Percentiles rank a stretch among this genome's conserved stretches.
These are phyloP conservation scores for Schwanniomyces vanrijiae DNA, from an alignment of 805 yeast species.

Conservation along the genomic window DNA sequence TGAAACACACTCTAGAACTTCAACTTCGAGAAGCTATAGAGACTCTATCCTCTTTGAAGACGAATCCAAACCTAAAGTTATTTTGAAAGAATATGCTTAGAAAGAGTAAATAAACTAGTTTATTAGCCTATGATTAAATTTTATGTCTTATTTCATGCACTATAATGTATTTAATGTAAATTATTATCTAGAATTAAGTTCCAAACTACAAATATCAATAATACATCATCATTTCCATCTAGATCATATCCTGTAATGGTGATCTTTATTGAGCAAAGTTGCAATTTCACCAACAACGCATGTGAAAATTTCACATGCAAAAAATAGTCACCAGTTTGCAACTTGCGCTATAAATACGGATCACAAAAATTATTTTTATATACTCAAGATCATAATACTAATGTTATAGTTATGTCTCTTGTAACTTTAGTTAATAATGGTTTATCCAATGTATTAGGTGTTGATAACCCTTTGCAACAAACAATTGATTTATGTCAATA, in stretches of 20 bases:
- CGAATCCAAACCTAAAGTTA: neutral
- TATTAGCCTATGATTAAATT: no score
- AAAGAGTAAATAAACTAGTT: neutral
- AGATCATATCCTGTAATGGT: no score
- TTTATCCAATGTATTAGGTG: neutral
- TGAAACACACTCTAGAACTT: neutral
- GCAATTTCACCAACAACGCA: neutral
- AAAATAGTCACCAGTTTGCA: neutral
- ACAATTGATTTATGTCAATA: constrained; percentile 9
- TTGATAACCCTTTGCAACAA: neutral
- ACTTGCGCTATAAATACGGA: neutral
- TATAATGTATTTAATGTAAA: no score
- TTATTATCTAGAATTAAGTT: no score
- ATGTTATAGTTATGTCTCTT: neutral
- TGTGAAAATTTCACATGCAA: neutral
- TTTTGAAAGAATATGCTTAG: no score
- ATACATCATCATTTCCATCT: no score
- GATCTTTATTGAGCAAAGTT: no score
- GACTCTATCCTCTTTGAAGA: neutral
- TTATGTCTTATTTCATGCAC: no score
- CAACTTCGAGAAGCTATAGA: neutral
- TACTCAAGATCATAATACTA: neutral
- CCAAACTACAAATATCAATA: no score
- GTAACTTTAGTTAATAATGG: neutral
- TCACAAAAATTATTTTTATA: neutral